Base-by-base conservation (phyloP, 139 green algal genomes). In the Spirogloea muscicola region DNA sequence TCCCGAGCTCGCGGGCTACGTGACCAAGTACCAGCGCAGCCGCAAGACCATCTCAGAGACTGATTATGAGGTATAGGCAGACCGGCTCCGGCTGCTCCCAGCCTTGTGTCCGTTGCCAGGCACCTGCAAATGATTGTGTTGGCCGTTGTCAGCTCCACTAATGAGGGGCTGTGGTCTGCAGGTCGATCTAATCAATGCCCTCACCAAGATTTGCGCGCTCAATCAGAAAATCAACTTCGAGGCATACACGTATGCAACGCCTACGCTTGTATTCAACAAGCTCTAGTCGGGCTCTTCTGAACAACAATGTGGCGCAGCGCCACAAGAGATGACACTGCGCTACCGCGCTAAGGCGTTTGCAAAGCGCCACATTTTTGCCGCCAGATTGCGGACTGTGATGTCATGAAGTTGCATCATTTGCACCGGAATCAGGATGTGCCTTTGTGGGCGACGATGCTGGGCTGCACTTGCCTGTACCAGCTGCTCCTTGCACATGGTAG, bases 21-120 rank as follows among this genome's bases (percentile, higher is more conserved):
- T 70, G 46, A 6, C 18, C 5, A 70, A 70, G 46, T 70, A 70
- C 60, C 5, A 70, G 6, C 39, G 42, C 7, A 70, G 60, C 46
- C 39, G 9, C 7, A 33, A 70, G 18, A 64, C 60, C 42, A 7
- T 70, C 9, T 70, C 60, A 68, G 31, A 70, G 46, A 70, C 60
- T 5, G 60, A 70, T 9, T 70, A 70, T 58, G 6, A 70, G 60
- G 60, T 70, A 70, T 43, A 33, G 7, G 37, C 38, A 9, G 37
- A 9, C 6, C 40, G 52, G 52, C n/a, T n/a, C n/a, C n/a, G 9
- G n/a, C 46, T 55, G n/a, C n/a, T 21, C 46, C 46, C n/a, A 55
- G n/a, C 21, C 21, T 55, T 55, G 46, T n/a, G 21, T 21, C 46
- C 46, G n/a, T 21, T 21, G n/a, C 21, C 46, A 21, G 21, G 21